Base-by-base conservation (phyloP, 495 filamentous ascomycete species). In the Emericellopsis terricola region DNA sequence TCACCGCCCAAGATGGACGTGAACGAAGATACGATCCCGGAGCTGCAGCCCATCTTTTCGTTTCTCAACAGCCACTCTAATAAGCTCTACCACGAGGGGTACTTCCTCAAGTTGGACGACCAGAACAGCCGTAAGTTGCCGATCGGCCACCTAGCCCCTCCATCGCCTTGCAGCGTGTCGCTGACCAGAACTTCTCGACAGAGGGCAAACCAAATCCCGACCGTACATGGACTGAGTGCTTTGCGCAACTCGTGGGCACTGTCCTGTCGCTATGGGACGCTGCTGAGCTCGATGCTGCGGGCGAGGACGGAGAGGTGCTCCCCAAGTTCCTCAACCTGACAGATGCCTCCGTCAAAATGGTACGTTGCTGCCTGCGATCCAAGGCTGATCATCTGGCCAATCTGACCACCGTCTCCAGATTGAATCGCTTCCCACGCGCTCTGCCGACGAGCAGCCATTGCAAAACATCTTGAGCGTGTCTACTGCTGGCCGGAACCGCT, bases 271-370 rank as follows among this genome's bases (percentile, higher is more conserved):
- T 96, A 15, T 99, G 89, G 89, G 89, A 96, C 57, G 86, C 87
- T 14, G 73, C 79, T 40, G 84, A 86, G 53, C 64, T 99, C 48
- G 89, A 96, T 65, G 76, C 75, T 28, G 84, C 83, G 10, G 82
- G 73, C 13, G 71, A 77, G 28, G 73, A 87, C 38, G 73, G 74
- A 21, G 83, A 94, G 44, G 81, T 94, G 23, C 62, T 91, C 14
- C 85, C 89, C 15, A 94, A 82, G 31, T 99, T 93, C 52, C 78
- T 99, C 48, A 99, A 99, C 53, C 62, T 99, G 41, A 85, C 89
- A 2, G 89, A 99, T 68, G 86, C 86, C 9, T 92, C 87, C 1
- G 80, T 99, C 46, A 93, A 87, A 49, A 92, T 94, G 87, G 89
- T 94, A 63, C 33, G 58, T 38, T 33, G 13, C 29, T n/a, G n/a